Evolutionary conservation across 2,329 filamentous ascomycete genomes (phyloP).

Genomic region (Gremmenia infestans): DNA sequence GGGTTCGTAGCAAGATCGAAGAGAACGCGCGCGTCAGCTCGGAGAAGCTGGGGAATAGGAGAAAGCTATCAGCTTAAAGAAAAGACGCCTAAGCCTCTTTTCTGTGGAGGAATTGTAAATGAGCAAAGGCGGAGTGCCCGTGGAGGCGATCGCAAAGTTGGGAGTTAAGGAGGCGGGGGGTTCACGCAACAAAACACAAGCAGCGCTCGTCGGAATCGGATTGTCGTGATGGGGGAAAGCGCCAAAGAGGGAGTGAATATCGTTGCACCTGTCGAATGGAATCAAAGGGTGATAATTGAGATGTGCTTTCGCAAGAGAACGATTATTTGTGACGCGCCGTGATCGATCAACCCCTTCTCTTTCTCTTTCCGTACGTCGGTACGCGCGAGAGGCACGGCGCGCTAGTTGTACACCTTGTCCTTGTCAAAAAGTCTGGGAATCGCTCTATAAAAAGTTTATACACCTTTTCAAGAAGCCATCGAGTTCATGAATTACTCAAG

Average conservation of each 20-base stretch:
- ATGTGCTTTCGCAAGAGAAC: not conserved
- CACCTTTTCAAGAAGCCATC: not conserved
- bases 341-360: not conserved
- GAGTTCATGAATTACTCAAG: not conserved
- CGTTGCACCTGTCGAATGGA: not conserved
- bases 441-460: no score
- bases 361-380: not conserved
- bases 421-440: no score
- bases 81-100: not conserved
- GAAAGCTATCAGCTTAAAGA: not conserved
- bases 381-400: no score
- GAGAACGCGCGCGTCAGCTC: not conserved
- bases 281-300: not conserved
- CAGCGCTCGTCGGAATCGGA: not conserved
- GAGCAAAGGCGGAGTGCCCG: not conserved
- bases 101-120: not conserved
- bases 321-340: not conserved
- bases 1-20: not conserved
- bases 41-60: not conserved
- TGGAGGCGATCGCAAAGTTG: not conserved
- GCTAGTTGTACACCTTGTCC: no score
- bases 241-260: not conserved
- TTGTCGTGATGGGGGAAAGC: no score
- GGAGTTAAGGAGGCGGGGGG: not conserved
- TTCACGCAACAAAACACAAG: not conserved